Base-by-base conservation (phyloP, 163 green algal genomes). In the Scenedesmus sp. region DNA sequence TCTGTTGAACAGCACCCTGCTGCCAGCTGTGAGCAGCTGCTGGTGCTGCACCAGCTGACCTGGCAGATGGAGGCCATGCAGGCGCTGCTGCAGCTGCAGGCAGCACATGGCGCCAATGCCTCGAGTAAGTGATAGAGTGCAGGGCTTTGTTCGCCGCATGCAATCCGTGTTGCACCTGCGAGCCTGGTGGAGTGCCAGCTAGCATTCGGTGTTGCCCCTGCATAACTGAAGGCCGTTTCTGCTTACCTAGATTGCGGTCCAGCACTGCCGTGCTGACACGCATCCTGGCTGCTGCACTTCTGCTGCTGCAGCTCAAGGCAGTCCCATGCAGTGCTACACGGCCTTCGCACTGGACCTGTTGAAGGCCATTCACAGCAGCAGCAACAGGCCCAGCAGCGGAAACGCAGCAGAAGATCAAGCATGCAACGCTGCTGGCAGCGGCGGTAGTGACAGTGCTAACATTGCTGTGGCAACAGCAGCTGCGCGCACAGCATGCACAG, bases 61-160 rank as follows among this genome's bases (percentile, higher is more conserved):
- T 90, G 84, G 90, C 90, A 84, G 82, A 18, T 90, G 4, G 34
- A 90, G 56, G 84, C 88, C 46, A 88, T 92, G 88, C 77, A 79
- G 54, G 64, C 81, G 10, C 16, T 90, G 8, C 20, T 87, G 83
- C 67, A 87, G 70, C 34, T 89, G 70, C 56, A 64, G 59, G 57
- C 57, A 57, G 79, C 88, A 64, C 52, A 59, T 64, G 81, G 52
- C n/a, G 46, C 54, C 34, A 64, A 2, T 34, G 9, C 52, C 15
- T 7, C 54, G 18, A 60, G 81, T 59, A 34, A 59, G 54, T 64
- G 52, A 12, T 4, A 46, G 15, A 18, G 15, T 85, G 79, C n/a
- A 15, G 34, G 13, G 46, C 26, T 55, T 15, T 13, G 2, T 15
- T 54, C 5, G 73, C 20, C 52, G 20, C 73, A 79, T 26, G 12